Conservation (phyloP, 768 basidiomycete species). For the Hygrophorus russula region DNA sequence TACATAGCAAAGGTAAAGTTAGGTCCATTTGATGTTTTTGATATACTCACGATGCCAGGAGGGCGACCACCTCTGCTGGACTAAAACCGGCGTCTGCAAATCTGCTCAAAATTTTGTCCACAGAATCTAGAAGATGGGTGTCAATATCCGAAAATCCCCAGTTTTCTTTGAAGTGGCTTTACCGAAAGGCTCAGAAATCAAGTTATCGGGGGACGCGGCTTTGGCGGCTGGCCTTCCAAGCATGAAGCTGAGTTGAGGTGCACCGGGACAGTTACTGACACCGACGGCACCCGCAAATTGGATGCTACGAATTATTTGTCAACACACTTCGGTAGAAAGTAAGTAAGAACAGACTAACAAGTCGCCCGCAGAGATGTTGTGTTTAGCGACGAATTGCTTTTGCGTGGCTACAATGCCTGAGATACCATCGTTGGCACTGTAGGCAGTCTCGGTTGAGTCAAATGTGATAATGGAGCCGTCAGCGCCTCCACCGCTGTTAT, state of each 20-base stretch:
- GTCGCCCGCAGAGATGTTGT: conserved; percentile 32
- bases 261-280: conserved; percentile 30
- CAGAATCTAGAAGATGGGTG: background rate
- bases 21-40: background rate
- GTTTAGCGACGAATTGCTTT: conserved; percentile 20
- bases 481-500: conserved; percentile 29
- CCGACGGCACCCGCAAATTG: conserved; percentile 37
- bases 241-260: conserved; percentile 30
- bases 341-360: conserved; percentile 22
- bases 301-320: conserved; percentile 18
- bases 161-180: conserved; percentile 4
- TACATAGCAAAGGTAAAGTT: background rate
- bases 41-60: conserved; percentile 21
- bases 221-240: conserved; percentile 24
- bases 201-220: conserved; percentile 18
- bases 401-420: conserved; percentile 29
- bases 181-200: conserved; percentile 21
- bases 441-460: conserved; percentile 27
- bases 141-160: conserved; percentile 11
- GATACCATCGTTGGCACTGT: conserved; percentile 31
- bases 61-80: conserved; percentile 24
- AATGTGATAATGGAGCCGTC: conserved; percentile 42
- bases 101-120: conserved; percentile 7
- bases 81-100: conserved; percentile 25
- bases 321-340: background rate